Evolutionary conservation across 805 yeast species (phyloP).

Genomic region (Cyberlindnera maritima): DNA sequence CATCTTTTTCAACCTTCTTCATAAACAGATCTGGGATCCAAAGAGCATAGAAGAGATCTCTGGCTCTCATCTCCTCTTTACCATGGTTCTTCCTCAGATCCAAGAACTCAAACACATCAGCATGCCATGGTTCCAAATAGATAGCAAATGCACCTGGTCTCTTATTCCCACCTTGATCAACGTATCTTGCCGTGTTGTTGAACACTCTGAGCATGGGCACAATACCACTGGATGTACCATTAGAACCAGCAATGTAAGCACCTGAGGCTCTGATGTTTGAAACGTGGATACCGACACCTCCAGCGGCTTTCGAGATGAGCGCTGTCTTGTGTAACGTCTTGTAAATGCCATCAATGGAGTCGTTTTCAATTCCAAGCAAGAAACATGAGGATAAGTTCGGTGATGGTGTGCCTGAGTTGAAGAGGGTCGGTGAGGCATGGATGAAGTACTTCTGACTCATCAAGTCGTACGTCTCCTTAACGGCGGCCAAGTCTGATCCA

Average conservation of each 20-base stretch:
- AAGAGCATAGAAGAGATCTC: slow-evolving; percentile 88
- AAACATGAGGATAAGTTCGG: slow-evolving; percentile 94
- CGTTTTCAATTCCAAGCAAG: slow-evolving; percentile 85
- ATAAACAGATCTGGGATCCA: slow-evolving; percentile 96
- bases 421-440: slow-evolving; percentile 94
- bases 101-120: slow-evolving; percentile 82
- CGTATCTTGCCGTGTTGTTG: slow-evolving; percentile 95
- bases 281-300: slow-evolving; percentile 90
- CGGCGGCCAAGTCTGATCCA: slow-evolving; percentile 61
- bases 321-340: slow-evolving; percentile 87
- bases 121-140: slow-evolving; percentile 96
- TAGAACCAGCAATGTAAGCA: slow-evolving; percentile 85
- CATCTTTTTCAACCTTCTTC: slow-evolving; percentile 79
- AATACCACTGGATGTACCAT: slow-evolving; percentile 89
- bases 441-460: slow-evolving; percentile 88
- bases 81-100: slow-evolving; percentile 93
- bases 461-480: slow-evolving; percentile 77
- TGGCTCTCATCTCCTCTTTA: slow-evolving; percentile 88
- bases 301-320: slow-evolving; percentile 88
- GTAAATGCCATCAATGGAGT: slow-evolving; percentile 93
- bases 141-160: slow-evolving; percentile 97
- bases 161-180: slow-evolving; percentile 97
- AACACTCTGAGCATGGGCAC: slow-evolving; percentile 95
- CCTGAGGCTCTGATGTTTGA: slow-evolving; percentile 90
- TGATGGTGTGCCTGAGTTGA: slow-evolving; percentile 86